Base-by-base conservation (phyloP, 1,284 basidiomycete genomes). In the Naganishia sp. region DNA sequence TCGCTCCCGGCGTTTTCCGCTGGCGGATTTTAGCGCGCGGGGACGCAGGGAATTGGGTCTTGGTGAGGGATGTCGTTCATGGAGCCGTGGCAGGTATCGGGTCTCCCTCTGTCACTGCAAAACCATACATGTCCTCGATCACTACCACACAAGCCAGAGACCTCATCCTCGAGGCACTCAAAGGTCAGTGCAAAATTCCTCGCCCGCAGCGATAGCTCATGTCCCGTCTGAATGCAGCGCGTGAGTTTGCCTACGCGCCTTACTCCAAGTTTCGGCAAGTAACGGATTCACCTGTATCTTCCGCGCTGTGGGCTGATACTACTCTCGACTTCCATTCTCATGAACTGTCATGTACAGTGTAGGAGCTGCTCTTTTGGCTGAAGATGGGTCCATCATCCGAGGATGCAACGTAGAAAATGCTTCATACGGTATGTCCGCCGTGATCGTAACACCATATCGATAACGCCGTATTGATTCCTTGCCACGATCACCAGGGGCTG, bases 361-460 rank as follows among this genome's bases (percentile, higher is more conserved):
- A 11, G 93, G 94, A 0, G 91, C 92, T 0, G 89, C 91, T 0
- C 80, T 95, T 13, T 80, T 94, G 21, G 82, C 86, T 1, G 76
- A 83, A 0, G 84, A 88, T 67, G 91, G 90, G 0, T 79, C 82
- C 15, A 85, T 94, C 46, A 84, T 93, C 69, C 88, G 86, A 63
- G 92, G 93, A 5, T 86, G 88, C 45, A 95, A 94, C 74, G 84
- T 95, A 67, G 93, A 96, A 80, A 95, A 95, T 74, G 91, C 91
- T 0, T 90, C 90, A 0, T 94, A 92, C 75, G 90, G 93, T 89
- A 60, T 57, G 81, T 73, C 9, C 28, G 28, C 28, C 28, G 28
- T 5, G 28, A 28, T 5, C 28, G 28, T 28, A 28, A 28, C 15
- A 15, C 15, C 18, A n/a, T 5, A 13, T 9, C 36, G 9, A 39